These are phyloP conservation scores for Trametes cingulata DNA, from an alignment of 768 basidiomycete genomes.

Conservation along the genomic window DNA sequence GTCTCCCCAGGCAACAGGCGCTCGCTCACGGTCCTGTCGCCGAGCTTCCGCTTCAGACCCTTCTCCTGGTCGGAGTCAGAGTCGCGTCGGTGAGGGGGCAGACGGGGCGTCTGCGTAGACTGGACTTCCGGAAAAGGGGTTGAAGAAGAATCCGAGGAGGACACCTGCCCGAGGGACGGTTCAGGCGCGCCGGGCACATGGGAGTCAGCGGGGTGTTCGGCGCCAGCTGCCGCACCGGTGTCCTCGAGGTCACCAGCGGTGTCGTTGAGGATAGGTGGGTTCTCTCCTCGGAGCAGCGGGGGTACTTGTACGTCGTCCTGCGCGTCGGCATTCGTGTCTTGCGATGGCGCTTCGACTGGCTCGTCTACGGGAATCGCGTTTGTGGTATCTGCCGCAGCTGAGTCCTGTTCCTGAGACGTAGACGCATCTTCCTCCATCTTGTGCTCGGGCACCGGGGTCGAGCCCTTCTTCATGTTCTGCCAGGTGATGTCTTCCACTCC, in stretches of 20 bases:
- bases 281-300: conserved; percentile 14
- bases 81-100: conserved; percentile 25
- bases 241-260: conserved; percentile 26
- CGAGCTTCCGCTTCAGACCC: conserved; percentile 67
- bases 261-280: conserved; percentile 25
- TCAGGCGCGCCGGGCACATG: conserved; percentile 19
- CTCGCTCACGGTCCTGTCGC: conserved; percentile 66
- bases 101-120: not conserved
- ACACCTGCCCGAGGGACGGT: not conserved
- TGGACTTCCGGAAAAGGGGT: not conserved
- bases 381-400: not conserved
- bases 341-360: not conserved
- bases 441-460: conserved; percentile 10
- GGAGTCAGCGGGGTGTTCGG: conserved; percentile 27
- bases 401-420: not conserved
- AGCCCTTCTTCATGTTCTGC: conserved; percentile 49
- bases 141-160: not conserved
- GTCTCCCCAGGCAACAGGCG: conserved; percentile 33
- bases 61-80: conserved; percentile 49
- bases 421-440: conserved; percentile 7
- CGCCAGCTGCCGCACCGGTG: conserved; percentile 27
- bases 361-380: not conserved
- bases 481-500: conserved; percentile 78
- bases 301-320: conserved; percentile 1
- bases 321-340: not conserved